Base-by-base conservation (phyloP, 2,329 filamentous ascomycete species). In the Neofusicoccum umdonicola region DNA sequence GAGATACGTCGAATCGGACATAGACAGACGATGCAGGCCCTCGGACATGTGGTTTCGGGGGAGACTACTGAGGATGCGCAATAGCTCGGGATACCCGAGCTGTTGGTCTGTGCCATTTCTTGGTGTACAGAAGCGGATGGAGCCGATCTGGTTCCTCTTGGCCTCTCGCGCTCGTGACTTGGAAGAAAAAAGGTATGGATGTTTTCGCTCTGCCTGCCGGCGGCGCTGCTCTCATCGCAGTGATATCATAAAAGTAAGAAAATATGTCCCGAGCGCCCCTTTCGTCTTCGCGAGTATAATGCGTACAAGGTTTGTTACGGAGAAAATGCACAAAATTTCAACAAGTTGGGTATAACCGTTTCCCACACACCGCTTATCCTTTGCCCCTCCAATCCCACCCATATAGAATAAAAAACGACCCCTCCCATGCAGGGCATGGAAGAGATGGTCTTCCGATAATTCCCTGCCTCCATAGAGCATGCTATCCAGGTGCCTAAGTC, bases 341-440 rank as follows among this genome's bases (percentile, higher is more conserved):
- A 37, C 27, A 60, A 60, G 42, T 31, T 60, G 56, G 56, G 56
- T 60, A 60, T 60, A 60, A 60, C 56, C 56, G 56, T 34, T 45
- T 60, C 56, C 56, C 41, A 37, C 56, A 47, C 56, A 37, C 56
- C 19, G 37, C 35, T 22, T 37, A 19, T 9, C 27, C 31, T 22
- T 19, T 11, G 37, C 37, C 27, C 41, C 42, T 22, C 31, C 31
- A 37, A n/a, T 37, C 9, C 56, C 27, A 17, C 37, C 8, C 39
- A n/a, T 41, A 35, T 12, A 19, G 3, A 19, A 37, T 3, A 17
- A 39, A 42, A 31, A 31, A 31, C 6, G 27, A 5, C 4, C 27
- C 27, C 5, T 37, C 34, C n/a, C 35, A n/a, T 15, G 3, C n/a
- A 8, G 47, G 31, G 19, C 35, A 34, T 13, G 35, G 27, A 31